Percentiles rank a stretch among this genome's conserved stretches.
Evolutionary conservation across 2,329 filamentous ascomycete genomes (phyloP).

Genomic region (Orbilia oligospora): DNA sequence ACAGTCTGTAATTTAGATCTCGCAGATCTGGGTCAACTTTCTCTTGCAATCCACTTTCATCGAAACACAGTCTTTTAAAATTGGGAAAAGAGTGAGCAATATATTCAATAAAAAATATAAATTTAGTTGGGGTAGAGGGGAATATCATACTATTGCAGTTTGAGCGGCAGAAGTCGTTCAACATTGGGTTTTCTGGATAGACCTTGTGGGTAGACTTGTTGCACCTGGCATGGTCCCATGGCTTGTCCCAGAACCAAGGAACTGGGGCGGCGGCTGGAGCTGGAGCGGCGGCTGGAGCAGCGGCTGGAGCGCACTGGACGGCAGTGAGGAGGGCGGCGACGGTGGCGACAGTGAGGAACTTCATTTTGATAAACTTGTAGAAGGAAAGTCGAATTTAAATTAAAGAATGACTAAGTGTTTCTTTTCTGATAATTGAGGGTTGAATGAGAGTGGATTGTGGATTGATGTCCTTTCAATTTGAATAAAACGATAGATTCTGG

Average conservation of each 20-base stretch:
- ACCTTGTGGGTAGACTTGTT: slow-evolving; percentile 11
- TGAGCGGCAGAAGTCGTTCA: slow-evolving; percentile 2
- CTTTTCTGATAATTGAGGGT: neutral
- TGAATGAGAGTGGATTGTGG: slow-evolving; percentile 12
- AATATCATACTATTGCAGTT: slow-evolving; percentile 32
- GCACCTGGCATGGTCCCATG: slow-evolving; percentile 3
- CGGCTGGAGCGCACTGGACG: slow-evolving; percentile 20
- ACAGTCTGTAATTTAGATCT: slow-evolving; percentile 5
- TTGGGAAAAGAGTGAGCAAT: neutral
- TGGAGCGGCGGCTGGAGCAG: slow-evolving; percentile 13
- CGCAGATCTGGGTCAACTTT: slow-evolving; percentile 9
- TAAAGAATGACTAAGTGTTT: slow-evolving; percentile 8
- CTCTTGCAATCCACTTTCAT: slow-evolving; percentile 12
- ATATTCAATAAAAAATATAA: neutral
- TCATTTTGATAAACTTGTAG: slow-evolving; percentile 19
- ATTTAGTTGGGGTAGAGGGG: neutral
- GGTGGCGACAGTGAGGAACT: slow-evolving; percentile 13
- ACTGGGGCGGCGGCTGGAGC: neutral
- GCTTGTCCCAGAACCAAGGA: slow-evolving; percentile 18
- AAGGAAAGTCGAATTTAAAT: neutral
- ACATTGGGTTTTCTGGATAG: neutral
- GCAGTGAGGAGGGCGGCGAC: slow-evolving; percentile 15
- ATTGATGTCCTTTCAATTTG: slow-evolving; percentile 11
- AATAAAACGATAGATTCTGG: neutral
- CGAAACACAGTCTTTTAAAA: slow-evolving; percentile 13